Evolutionary conservation across 2,329 filamentous ascomycete genomes (phyloP).

Genomic region (Rosellinia necatrix): DNA sequence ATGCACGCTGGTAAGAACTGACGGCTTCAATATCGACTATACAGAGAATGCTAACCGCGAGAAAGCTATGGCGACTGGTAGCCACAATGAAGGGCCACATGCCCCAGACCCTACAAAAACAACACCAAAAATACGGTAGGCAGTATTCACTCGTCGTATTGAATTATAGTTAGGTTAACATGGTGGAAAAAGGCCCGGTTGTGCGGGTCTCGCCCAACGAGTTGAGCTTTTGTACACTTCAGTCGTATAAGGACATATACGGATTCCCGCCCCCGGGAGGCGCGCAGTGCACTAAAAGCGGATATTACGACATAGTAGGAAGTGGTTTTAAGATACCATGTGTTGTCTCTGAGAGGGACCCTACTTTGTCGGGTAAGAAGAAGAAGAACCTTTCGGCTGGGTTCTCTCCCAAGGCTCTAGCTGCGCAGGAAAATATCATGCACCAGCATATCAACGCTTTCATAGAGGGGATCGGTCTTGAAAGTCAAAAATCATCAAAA

Average conservation of each 20-base stretch:
- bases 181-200: constrained; percentile 17
- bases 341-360: constrained; percentile 28
- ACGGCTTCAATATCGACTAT: background rate
- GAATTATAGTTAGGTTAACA: background rate
- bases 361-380: constrained; percentile 16
- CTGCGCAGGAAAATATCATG: constrained; percentile 21
- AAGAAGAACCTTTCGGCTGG: constrained; percentile 25
- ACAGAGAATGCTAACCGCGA: background rate
- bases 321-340: constrained; percentile 22
- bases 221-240: constrained; percentile 20
- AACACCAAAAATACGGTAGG: constrained; percentile 27
- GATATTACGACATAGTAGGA: constrained; percentile 30
- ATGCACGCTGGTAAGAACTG: constrained; percentile 15
- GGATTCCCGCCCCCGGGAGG: constrained; percentile 14
- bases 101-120: constrained; percentile 12
- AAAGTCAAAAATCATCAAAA: background rate
- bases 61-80: constrained; percentile 28
- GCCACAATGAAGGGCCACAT: constrained; percentile 24
- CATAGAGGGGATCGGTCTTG: constrained; percentile 13
- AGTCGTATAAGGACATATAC: constrained; percentile 29
- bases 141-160: background rate
- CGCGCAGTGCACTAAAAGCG: constrained; percentile 22
- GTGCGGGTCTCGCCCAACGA: constrained; percentile 30
- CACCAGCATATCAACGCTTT: constrained; percentile 21
- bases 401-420: constrained; percentile 21